Evolutionary conservation across 2,329 filamentous ascomycete genomes (phyloP), one percentile per base, ranked within the genome.

Genomic region (Hymenoscyphus occultus): DNA sequence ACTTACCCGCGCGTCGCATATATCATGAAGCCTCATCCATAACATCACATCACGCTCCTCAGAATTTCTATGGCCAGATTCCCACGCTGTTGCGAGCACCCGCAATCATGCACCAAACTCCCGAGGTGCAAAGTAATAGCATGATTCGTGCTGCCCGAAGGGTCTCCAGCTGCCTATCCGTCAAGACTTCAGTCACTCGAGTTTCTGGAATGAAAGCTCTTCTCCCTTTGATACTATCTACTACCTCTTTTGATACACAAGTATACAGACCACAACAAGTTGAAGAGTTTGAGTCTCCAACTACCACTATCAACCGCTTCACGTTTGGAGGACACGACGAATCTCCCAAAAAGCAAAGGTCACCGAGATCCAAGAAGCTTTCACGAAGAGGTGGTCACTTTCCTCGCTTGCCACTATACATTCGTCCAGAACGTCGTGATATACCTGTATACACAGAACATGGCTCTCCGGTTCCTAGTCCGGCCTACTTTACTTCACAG

Each of bases 131-230:
- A 39, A 4, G 10, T 56, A 42, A 7, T 12, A 61, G 19, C 62
- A 54, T 51, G 19, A 31, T 40, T 45, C 45, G 32, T 16, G 48
- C 31, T 42, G 28, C 31, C n/a, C 40, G 56, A 31, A 64, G 51
- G 14, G 28, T 22, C 4, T 54, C 62, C 3, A 64, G 48, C 31
- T 28, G 58, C 14, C 35, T 39, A 9, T 63, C 64, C 19, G 22
- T 65, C 35, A 61, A 68, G 19, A 70, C 67, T 61, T 69, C 69
- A 51, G 45, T 51, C 45, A 51, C 45, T n/a, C 22, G 45, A 5
- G 71, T 74, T n/a, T 62, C 68, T 10, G 67, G 68, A 1, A 74
- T 74, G 72, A 73, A 71, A 63, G 63, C 45, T 35, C 67, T 73
- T 9, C 62, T 71, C 22, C 70, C 72, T 28, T 66, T 73, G 14